A percentile compares a stretch with the other conserved stretches of the same genome.
Evolutionary conservation across 768 basidiomycete genomes (phyloP).

Genomic region (Suillus americanus): DNA sequence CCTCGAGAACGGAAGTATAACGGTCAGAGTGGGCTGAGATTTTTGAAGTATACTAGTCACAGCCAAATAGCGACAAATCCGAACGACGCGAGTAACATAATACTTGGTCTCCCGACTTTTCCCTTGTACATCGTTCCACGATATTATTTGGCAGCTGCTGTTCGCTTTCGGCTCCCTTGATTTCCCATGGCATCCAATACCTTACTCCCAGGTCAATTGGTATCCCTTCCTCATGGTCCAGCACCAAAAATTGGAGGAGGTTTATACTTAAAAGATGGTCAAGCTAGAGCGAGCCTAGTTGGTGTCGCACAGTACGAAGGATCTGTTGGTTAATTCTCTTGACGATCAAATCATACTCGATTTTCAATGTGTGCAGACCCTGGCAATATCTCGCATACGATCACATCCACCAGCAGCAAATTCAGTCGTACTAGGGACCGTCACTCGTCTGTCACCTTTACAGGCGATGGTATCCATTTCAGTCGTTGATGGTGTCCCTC

Average conservation of each 20-base stretch:
- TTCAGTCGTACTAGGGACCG: slow-evolving; percentile 77
- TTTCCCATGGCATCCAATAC: slow-evolving; percentile 30
- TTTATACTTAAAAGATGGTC: slow-evolving; percentile 61
- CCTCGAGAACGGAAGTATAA: slow-evolving; percentile 22
- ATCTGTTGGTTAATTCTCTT: slow-evolving; percentile 55
- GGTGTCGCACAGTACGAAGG: slow-evolving; percentile 62
- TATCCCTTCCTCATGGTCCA: slow-evolving; percentile 55
- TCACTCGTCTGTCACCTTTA: slow-evolving; percentile 79
- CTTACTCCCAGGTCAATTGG: slow-evolving; percentile 79
- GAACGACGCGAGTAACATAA: slow-evolving; percentile 6
- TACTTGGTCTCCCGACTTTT: slow-evolving; percentile 13
- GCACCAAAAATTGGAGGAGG: slow-evolving; percentile 62
- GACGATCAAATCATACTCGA: slow-evolving; percentile 8
- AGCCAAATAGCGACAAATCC: slow-evolving; percentile 29
- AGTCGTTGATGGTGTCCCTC: slow-evolving; percentile 82
- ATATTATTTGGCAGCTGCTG: background rate
- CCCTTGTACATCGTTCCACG: slow-evolving; percentile 6
- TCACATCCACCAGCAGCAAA: slow-evolving; percentile 73
- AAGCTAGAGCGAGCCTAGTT: slow-evolving; percentile 67
- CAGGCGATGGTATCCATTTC: slow-evolving; percentile 84
- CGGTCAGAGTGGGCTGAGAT: slow-evolving; percentile 13
- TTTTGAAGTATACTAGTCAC: slow-evolving; percentile 39
- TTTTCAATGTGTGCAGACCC: slow-evolving; percentile 39
- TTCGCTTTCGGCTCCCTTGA: slow-evolving; percentile 2
- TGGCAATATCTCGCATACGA: slow-evolving; percentile 64